Base-by-base conservation (phyloP, 2,329 filamentous ascomycete species). In the Colletotrichum trifolii region DNA sequence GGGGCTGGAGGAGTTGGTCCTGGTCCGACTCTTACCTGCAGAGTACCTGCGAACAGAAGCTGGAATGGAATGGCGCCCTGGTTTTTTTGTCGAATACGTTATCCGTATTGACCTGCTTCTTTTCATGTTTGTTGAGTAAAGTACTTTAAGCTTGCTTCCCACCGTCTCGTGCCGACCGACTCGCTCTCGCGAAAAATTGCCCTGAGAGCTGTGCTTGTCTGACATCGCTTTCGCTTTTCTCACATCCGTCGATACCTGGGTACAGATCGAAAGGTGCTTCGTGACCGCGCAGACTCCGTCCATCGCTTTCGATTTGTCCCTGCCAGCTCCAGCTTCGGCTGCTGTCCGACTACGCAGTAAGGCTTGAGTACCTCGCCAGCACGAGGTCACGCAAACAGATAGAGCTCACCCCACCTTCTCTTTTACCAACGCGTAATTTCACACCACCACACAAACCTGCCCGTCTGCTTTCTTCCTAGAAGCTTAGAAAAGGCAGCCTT, bases 141-240 rank as follows among this genome's bases (percentile, higher is more conserved):
- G 35, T 47, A 15, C 53, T 56, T 47, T 33, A 65, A 33, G 62
- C 62, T 62, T 53, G 15, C 35, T 46, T 25, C 25, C 25, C 25
- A 25, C 25, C 25, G 25, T 25, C 25, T 25, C 25, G 25, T 25
- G 25, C 25, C 25, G 25, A 5, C 25, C 25, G n/a, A 10, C 25
- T 53, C 60, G 55, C 34, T 57, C 39, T 62, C 59, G 53, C 59
- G 45, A 62, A 52, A 13, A 10, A 33, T 11, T 13, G 38, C 53
- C 46, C 54, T 42, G 4, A 13, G 34, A 33, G 55, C 38, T 46
- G 12, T 33, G 38, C 25, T 3, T 10, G 39, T 45, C 15, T 38
- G 25, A n/a, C 8, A 12, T 62, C 58, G 46, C 52, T 62, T 57
- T 62, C 62, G 62, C 46, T 39, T 65, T 25, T 65, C 33, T 46